Conservation (phyloP, 306 rosid genomes). For the Castanopsis chinensis region DNA sequence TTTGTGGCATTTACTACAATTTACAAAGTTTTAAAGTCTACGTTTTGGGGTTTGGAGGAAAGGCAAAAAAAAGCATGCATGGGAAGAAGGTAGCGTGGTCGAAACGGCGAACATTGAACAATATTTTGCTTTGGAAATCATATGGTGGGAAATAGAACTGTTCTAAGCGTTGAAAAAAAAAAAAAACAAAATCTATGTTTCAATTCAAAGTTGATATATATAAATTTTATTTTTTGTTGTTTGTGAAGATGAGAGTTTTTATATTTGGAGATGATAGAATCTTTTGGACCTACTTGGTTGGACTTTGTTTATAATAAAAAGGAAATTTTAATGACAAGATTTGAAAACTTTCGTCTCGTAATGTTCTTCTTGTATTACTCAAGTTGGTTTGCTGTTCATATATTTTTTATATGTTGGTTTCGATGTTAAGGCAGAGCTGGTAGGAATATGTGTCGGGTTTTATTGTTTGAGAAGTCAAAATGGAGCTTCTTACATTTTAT, state of each 20-base stretch:
- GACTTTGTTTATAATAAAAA: constrained; percentile 36
- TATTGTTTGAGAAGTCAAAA: constrained; percentile 67
- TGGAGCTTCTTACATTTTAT: neutral
- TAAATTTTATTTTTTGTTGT: neutral
- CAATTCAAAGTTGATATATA: constrained; percentile 33
- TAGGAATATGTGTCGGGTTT: constrained; percentile 88
- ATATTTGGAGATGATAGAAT: constrained; percentile 24
- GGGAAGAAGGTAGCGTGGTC: constrained; percentile 75
- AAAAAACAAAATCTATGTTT: constrained; percentile 5
- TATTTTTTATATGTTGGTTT: constrained; percentile 6
- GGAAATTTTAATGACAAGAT: constrained; percentile 9
- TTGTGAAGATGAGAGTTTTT: neutral
- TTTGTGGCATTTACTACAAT: constrained; percentile 12
- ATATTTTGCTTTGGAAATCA: constrained; percentile 44
- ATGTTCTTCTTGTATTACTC: constrained; percentile 19
- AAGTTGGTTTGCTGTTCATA: neutral
- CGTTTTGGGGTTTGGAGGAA: constrained; percentile 30
- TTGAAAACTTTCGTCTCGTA: constrained; percentile 46
- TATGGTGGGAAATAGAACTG: constrained; percentile 20
- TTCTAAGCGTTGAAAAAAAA: constrained; percentile 33
- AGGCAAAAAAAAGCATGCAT: constrained; percentile 17
- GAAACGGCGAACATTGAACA: constrained; percentile 49
- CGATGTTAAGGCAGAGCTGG: constrained; percentile 47
- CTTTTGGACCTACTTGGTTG: constrained; percentile 43
- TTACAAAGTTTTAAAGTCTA: constrained; percentile 14